Evolutionary conservation across 2,329 filamentous ascomycete species (phyloP).

Genomic region (Cadophora malorum): DNA sequence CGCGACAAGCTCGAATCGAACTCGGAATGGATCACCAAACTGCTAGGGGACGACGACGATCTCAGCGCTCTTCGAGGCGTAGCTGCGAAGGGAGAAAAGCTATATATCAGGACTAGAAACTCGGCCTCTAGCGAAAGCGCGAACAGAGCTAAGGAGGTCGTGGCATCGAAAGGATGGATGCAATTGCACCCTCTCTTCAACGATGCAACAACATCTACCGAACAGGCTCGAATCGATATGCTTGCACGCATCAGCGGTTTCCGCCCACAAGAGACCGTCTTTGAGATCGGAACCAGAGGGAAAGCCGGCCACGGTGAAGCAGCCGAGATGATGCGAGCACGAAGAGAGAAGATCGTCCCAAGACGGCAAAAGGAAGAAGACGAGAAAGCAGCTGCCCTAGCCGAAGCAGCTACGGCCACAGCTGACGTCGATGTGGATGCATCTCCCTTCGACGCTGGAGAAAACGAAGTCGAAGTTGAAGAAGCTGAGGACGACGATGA

Average conservation of each 20-base stretch:
- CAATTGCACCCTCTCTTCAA: slow-evolving; percentile 84
- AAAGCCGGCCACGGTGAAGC: slow-evolving; percentile 67
- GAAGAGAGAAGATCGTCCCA: slow-evolving; percentile 72
- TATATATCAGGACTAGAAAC: slow-evolving; percentile 89
- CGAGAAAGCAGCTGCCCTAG: slow-evolving; percentile 48
- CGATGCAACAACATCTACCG: slow-evolving; percentile 66
- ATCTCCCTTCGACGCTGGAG: slow-evolving; percentile 18
- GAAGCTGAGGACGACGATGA: slow-evolving; percentile 48
- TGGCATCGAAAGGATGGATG: slow-evolving; percentile 72
- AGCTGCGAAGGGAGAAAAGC: slow-evolving; percentile 85
- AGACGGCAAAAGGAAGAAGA: slow-evolving; percentile 52
- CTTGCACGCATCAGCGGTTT: slow-evolving; percentile 87
- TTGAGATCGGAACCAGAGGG: slow-evolving; percentile 82
- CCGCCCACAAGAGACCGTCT: slow-evolving; percentile 92
- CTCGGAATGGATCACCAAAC: slow-evolving; percentile 83
- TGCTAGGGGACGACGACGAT: slow-evolving; percentile 78
- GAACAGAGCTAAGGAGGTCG: slow-evolving; percentile 81
- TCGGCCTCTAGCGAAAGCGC: slow-evolving; percentile 90
- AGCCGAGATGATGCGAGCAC: slow-evolving; percentile 76
- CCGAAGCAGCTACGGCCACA: slow-evolving; percentile 45
- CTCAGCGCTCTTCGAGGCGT: slow-evolving; percentile 74
- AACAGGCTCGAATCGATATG: slow-evolving; percentile 82
- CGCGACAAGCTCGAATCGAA: slow-evolving; percentile 76
- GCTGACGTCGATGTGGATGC: slow-evolving; percentile 35
- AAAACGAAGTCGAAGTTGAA: slow-evolving; percentile 42